Percentiles rank a stretch among this genome's conserved stretches.
These are phyloP conservation scores for Coemansia sp. DNA, from an alignment of 192 early-diverging fungal species.

Conservation along the genomic window DNA sequence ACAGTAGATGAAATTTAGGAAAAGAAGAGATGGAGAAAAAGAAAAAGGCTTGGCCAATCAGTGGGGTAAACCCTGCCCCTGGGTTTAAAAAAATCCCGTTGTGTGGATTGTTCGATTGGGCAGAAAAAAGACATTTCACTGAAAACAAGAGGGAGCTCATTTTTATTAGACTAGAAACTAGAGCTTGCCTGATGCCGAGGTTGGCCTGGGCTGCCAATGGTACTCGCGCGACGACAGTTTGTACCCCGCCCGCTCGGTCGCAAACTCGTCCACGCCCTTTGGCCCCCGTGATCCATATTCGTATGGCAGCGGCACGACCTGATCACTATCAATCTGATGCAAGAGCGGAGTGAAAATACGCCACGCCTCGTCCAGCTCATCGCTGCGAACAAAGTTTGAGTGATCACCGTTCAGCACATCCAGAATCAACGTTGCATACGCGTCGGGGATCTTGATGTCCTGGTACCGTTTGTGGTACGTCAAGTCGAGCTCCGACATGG, in stretches of 20 bases:
- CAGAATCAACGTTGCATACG: constrained; percentile 94
- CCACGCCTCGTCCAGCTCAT: constrained; percentile 95
- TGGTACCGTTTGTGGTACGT: constrained; percentile 88
- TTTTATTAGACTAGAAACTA: neutral
- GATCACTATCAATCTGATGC: constrained; percentile 76
- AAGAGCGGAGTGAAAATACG: constrained; percentile 95
- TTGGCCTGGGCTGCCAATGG: constrained; percentile 51
- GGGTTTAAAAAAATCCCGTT: neutral
- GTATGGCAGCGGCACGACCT: constrained; percentile 72
- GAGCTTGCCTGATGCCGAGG: constrained; percentile 11
- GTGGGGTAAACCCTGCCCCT: neutral
- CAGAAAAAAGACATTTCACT: neutral
- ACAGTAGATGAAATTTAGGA: neutral
- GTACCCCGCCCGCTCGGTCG: constrained; percentile 51
- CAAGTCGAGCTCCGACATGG: constrained; percentile 91
- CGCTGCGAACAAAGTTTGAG: constrained; percentile 90
- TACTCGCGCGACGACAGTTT: constrained; percentile 47
- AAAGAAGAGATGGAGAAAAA: neutral
- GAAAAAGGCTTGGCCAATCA: neutral
- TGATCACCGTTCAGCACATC: constrained; percentile 91
- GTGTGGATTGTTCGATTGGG: neutral
- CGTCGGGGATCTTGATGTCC: constrained; percentile 91
- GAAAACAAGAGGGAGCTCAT: neutral
- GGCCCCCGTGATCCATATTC: constrained; percentile 85
- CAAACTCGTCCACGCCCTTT: constrained; percentile 69